These are phyloP conservation scores for Pseudogymnoascus sp. DNA, from an alignment of 2,329 filamentous ascomycete species.

Conservation along the genomic window DNA sequence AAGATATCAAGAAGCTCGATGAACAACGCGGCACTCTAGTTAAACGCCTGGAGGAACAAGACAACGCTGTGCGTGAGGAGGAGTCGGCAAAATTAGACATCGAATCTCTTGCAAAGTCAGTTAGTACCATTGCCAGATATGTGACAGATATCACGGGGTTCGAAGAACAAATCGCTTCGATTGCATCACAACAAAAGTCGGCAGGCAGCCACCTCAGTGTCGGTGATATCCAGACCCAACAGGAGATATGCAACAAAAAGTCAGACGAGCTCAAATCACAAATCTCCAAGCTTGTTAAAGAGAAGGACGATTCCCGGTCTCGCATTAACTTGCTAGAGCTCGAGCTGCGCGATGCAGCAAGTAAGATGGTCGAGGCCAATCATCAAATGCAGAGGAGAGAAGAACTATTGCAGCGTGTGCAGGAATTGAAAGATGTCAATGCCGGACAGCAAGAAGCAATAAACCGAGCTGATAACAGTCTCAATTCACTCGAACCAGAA, in stretches of 20 bases:
- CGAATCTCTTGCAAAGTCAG: conserved; percentile 67
- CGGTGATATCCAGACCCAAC: conserved; percentile 76
- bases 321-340: conserved; percentile 65
- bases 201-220: conserved; percentile 55
- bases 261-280: conserved; percentile 55
- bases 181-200: conserved; percentile 68
- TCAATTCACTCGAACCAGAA: conserved; percentile 67
- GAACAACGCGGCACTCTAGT: conserved; percentile 54
- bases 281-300: conserved; percentile 57
- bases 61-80: conserved; percentile 56
- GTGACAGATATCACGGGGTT: conserved; percentile 64
- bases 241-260: conserved; percentile 59
- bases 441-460: conserved; percentile 62
- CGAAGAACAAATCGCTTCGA: conserved; percentile 64
- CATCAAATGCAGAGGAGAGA: conserved; percentile 77
- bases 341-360: conserved; percentile 65
- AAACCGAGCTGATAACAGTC: conserved; percentile 60
- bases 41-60: conserved; percentile 57
- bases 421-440: conserved; percentile 63
- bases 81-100: conserved; percentile 62
- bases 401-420: conserved; percentile 61
- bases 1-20: conserved; percentile 55
- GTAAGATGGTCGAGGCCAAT: conserved; percentile 61
- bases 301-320: conserved; percentile 64
- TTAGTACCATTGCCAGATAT: conserved; percentile 67